phyloP scores from a whole-genome alignment of 2,329 filamentous ascomycete genomes.

The Sporothrix dimorphospora region DNA sequence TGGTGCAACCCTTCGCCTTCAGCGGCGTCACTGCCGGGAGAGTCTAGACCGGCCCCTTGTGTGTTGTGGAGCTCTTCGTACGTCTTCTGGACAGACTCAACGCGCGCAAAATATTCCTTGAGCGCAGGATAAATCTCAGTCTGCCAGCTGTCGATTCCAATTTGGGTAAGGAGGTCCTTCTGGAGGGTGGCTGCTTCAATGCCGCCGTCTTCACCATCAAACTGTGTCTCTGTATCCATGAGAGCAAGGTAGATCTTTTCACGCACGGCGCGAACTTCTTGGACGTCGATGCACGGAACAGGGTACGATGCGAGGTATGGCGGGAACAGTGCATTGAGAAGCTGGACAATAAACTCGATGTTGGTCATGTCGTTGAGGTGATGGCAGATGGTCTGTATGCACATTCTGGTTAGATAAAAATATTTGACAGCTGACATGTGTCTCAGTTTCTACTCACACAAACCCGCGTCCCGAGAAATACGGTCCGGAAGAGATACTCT shows the following conservation, averaged over 20 bases:
- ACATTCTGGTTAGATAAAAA: neutral
- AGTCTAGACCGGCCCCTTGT: neutral
- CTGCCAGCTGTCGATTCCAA: conserved; percentile 29
- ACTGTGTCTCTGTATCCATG: conserved; percentile 5
- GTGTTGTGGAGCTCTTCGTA: neutral
- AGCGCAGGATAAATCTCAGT: conserved; percentile 29
- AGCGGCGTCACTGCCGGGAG: too few relatives aligned
- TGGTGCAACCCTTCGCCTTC: too few relatives aligned
- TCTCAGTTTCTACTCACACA: conserved; percentile 29
- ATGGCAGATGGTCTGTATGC: conserved; percentile 31
- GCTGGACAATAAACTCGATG: conserved; percentile 29
- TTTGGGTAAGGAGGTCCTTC: conserved; percentile 20
- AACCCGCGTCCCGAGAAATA: conserved; percentile 32
- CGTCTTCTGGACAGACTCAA: conserved; percentile 4
- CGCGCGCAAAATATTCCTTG: conserved; percentile 17
- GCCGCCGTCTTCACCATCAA: neutral
- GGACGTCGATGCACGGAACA: conserved; percentile 22
- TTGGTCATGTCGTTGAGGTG: conserved; percentile 25
- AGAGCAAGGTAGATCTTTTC: conserved; percentile 27
- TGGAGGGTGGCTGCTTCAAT: neutral
- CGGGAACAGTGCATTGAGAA: conserved; percentile 35
- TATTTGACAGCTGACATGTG: too few relatives aligned
- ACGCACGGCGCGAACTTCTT: conserved; percentile 28
- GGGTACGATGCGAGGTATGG: conserved; percentile 34
- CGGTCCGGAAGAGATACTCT: conserved; percentile 29